Conservation (phyloP, 2,329 filamentous ascomycete species). For the Alternaria brassicicola region DNA sequence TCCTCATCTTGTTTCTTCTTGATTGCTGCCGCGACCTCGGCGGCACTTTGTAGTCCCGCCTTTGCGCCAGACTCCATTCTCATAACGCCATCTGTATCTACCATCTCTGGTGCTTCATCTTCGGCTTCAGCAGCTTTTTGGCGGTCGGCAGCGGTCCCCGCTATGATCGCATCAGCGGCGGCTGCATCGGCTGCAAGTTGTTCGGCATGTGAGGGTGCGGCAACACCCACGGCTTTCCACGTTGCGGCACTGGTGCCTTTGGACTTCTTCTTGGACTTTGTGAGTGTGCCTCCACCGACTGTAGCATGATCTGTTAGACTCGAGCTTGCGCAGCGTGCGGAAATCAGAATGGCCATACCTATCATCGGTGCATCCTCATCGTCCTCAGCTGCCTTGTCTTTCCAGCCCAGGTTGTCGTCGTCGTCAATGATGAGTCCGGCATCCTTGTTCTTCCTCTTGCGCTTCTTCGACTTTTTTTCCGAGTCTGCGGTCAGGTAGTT, state of each 20-base stretch:
- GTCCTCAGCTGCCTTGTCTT: constrained; percentile 57
- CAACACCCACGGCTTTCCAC: constrained; percentile 74
- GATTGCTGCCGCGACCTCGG: constrained; percentile 65
- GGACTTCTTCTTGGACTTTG: constrained; percentile 68
- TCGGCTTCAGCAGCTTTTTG: constrained; percentile 54
- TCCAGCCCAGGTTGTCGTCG: constrained; percentile 62
- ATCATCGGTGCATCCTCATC: constrained; percentile 61
- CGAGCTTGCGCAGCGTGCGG: neutral
- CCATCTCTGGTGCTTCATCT: constrained; percentile 50
- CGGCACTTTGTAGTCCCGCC: constrained; percentile 85
- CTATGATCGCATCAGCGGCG: constrained; percentile 81
- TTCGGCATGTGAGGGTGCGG: constrained; percentile 57
- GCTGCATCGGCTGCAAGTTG: constrained; percentile 71
- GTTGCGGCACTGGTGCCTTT: constrained; percentile 25
- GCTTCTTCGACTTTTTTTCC: constrained; percentile 59
- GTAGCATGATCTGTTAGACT: constrained; percentile 33
- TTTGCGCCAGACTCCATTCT: constrained; percentile 88
- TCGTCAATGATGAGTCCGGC: constrained; percentile 56
- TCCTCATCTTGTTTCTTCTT: constrained; percentile 72
- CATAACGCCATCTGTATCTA: constrained; percentile 45
- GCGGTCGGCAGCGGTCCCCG: constrained; percentile 70
- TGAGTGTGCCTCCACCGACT: constrained; percentile 41
- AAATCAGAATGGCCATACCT: constrained; percentile 37
- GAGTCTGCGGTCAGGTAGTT: constrained; percentile 80
- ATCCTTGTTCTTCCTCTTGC: constrained; percentile 54